phyloP scores from a whole-genome alignment of 192 early-diverging fungal species.

The Polychytrium aggregatum region DNA sequence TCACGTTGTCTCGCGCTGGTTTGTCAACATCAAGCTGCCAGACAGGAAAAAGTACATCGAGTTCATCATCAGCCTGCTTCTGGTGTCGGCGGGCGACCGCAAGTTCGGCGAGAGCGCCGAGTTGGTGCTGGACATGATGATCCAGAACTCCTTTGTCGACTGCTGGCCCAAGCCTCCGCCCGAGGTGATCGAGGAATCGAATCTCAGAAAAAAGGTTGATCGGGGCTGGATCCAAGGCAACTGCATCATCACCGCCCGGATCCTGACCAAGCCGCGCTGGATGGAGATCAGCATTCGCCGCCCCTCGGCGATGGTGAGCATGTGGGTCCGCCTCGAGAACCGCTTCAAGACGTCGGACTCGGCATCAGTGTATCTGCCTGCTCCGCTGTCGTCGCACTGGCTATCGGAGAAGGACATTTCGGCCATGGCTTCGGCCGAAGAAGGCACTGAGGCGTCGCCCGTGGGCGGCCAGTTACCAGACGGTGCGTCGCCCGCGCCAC shows the following conservation, averaged over 20 bases:
- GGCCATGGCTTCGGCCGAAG: too few species aligned
- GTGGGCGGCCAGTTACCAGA: too few species aligned
- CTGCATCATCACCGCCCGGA: slow-evolving; percentile 66
- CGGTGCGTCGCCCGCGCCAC: too few species aligned
- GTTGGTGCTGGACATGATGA: slow-evolving; percentile 88
- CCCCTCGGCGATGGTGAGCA: slow-evolving; percentile 63
- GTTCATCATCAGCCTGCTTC: slow-evolving; percentile 44
- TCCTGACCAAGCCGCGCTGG: slow-evolving; percentile 56
- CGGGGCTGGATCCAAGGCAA: slow-evolving; percentile 79
- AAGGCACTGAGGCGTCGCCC: too few species aligned
- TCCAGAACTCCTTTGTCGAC: slow-evolving; percentile 72
- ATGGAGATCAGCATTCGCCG: slow-evolving; percentile 73
- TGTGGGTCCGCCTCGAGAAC: slow-evolving; percentile 62
- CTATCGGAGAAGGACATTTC: too few species aligned
- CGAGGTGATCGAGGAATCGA: too few species aligned
- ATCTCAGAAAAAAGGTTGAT: too few species aligned
- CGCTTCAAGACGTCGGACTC: slow-evolving; percentile 21
- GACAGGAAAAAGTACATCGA: slow-evolving; percentile 72
- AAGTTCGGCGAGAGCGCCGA: slow-evolving; percentile 75
- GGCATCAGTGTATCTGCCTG: slow-evolving; percentile 1
- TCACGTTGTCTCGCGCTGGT: slow-evolving; percentile 84
- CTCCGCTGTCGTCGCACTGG: too few species aligned
- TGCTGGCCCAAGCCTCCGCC: slow-evolving; percentile 47
- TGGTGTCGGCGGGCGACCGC: slow-evolving; percentile 1
- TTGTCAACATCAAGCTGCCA: slow-evolving; percentile 60